These are phyloP conservation scores for Carex arenaria DNA, from an alignment of 202 grass and related monocot genomes.

Conservation along the genomic window DNA sequence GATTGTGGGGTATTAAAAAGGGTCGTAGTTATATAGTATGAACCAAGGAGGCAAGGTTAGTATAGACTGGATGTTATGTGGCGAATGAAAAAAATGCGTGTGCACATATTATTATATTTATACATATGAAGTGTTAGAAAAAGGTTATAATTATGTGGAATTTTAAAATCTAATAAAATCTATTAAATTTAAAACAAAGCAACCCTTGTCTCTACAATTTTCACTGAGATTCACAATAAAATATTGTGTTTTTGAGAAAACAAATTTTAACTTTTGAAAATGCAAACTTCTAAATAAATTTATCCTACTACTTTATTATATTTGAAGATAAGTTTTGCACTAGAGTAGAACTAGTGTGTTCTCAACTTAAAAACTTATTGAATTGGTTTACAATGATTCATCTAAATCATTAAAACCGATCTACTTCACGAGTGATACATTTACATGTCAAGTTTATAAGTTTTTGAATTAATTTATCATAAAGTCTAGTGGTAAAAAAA, in stretches of 20 bases:
- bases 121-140: background rate
- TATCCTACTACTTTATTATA: background rate
- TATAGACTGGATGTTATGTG: background rate
- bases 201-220: background rate
- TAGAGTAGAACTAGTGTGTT: too few species aligned
- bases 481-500: too few species aligned
- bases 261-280: background rate
- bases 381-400: too few species aligned
- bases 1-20: conserved; percentile 9
- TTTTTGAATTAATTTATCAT: too few species aligned
- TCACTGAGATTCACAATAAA: background rate
- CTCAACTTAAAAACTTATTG: too few species aligned
- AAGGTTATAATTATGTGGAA: background rate
- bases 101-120: background rate
- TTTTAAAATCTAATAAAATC: background rate
- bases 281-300: background rate
- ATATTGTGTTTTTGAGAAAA: background rate
- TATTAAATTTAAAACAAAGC: background rate
- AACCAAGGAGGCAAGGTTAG: background rate
- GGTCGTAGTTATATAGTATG: conserved; percentile 12
- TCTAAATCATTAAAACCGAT: too few species aligned
- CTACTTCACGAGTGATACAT: too few species aligned
- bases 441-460: too few species aligned
- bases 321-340: too few species aligned
- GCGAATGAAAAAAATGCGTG: background rate